Conservation (phyloP, 805 yeast genomes). For the Nakazawaea laoshanensis region DNA sequence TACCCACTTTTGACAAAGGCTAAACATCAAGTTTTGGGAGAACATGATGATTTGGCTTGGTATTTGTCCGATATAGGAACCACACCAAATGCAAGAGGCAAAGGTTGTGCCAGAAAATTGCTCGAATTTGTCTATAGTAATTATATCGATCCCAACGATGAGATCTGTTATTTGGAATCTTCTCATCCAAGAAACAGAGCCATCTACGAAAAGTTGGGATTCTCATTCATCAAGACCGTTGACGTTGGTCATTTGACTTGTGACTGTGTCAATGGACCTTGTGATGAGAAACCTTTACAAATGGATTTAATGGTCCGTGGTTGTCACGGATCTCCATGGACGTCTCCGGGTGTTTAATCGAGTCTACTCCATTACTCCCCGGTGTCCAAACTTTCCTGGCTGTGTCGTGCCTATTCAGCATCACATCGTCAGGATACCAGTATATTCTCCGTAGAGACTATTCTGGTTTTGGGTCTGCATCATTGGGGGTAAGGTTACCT, state of each 20-base stretch:
- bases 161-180: constrained; percentile 41
- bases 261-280: constrained; percentile 20
- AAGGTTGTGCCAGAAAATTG: constrained; percentile 43
- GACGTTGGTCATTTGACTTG: constrained; percentile 32
- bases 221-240: constrained; percentile 28
- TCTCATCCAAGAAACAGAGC: constrained; percentile 38
- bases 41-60: constrained; percentile 30
- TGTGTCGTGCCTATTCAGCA: no score
- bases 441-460: no score
- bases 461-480: constrained; percentile 8
- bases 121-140: constrained; percentile 40
- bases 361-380: no score
- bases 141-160: constrained; percentile 31
- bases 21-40: constrained; percentile 30
- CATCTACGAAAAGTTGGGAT: constrained; percentile 44
- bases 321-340: constrained; percentile 22
- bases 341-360: no score
- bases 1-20: constrained; percentile 43
- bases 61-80: constrained; percentile 41
- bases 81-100: constrained; percentile 40
- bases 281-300: constrained; percentile 13
- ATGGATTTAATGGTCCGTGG: constrained; percentile 32
- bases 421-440: no score
- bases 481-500: constrained; percentile 10
- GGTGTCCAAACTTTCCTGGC: no score